Evolutionary conservation across 768 basidiomycete species (phyloP), one percentile per base, ranked within the genome.

Genomic region (Dentipellis fragilis): DNA sequence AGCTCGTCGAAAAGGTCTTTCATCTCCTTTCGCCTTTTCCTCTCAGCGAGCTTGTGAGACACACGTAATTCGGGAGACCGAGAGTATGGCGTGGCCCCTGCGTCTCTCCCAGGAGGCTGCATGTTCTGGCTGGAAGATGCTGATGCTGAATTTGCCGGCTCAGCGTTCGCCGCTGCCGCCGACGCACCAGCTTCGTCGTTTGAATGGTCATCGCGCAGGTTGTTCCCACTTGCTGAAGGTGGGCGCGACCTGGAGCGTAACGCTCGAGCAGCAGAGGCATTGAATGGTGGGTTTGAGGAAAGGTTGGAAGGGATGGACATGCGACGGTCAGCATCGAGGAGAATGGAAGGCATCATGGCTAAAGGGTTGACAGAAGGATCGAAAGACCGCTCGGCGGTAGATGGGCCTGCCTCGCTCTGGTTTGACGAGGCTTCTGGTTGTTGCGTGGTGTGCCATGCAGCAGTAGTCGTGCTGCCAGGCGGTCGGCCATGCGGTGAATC

Each of bases 21-120:
- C 96, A 99, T 99, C 72, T 99, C 96, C 71, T 95, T 97, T 70
- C 96, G 78, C 63, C 96, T 74, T 71, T 98, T 97, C 58, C 96
- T 77, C 72, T 99, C 96, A 2, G 96, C 96, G 34, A 99, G 80
- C 66, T 99, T 99, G 72, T 99, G 96, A 2, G 90, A 93, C 35
- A 97, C 84, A 53, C 94, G 81, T 45, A 99, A 75, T 69, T 98
- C 96, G 8, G 95, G 95, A 0, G 89, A 93, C 57, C 95, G 87
- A 54, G 93, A 93, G 70, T 97, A 99, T 4, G 94, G 94, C 11
- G 91, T 90, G 37, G 76, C 62, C 55, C 80, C 66, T 68, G 29
- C 1, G 0, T 61, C 60, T 51, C 54, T 61, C 21, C n/a, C 9
- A 7, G 12, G 12, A 2, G 49, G 49, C 45, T 73, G 59, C 47